Percentiles rank a stretch among this genome's conserved stretches.
Conservation (phyloP, 345 rosid species). For the Firmiana major region DNA sequence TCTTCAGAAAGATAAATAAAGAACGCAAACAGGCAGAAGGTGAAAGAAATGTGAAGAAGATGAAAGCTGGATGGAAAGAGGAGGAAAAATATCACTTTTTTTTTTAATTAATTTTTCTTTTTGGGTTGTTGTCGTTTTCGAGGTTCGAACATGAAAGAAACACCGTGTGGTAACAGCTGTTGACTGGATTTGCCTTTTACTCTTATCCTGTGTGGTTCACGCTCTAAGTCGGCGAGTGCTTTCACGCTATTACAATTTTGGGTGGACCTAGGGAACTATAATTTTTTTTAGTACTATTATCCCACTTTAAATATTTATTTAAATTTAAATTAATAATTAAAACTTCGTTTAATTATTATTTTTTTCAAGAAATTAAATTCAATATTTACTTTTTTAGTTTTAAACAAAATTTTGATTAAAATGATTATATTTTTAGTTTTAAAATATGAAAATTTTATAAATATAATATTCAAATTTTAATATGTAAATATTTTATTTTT, state of each 20-base stretch:
- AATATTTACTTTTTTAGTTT: too few species aligned
- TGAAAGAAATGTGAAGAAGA: background rate
- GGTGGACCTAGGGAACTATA: too few species aligned
- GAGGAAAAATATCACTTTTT: background rate
- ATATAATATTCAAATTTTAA: too few species aligned
- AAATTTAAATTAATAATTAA: too few species aligned
- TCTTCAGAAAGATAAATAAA: conserved; percentile 15
- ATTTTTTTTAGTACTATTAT: too few species aligned
- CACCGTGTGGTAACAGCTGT: conserved; percentile 34
- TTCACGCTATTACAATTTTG: background rate
- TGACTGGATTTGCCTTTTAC: conserved; percentile 11
- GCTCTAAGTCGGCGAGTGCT: conserved; percentile 4
- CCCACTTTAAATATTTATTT: too few species aligned
- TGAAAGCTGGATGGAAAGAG: background rate
- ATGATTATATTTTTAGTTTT: too few species aligned
- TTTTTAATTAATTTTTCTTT: background rate
- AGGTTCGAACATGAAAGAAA: conserved; percentile 21
- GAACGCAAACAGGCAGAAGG: conserved; percentile 9
- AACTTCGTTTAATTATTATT: too few species aligned
- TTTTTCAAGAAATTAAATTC: too few species aligned
- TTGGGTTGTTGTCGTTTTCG: conserved; percentile 23
- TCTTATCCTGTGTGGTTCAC: background rate
- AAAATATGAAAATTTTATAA: too few species aligned
- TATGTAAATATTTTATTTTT: too few species aligned
- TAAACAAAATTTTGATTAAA: too few species aligned